These are phyloP conservation scores for Saturnispora halmiae DNA, from an alignment of 805 yeast species.

Conservation along the genomic window DNA sequence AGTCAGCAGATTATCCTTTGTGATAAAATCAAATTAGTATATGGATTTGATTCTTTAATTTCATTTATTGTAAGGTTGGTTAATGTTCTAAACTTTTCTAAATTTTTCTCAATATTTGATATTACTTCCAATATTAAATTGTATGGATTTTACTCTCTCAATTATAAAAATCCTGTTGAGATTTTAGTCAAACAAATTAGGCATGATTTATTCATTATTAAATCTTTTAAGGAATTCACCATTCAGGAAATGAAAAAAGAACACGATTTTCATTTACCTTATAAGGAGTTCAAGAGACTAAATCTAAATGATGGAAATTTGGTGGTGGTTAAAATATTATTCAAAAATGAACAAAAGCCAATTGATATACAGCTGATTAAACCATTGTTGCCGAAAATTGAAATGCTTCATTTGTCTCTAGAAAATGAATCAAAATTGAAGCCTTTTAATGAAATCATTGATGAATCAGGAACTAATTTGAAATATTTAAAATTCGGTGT, in stretches of 20 bases:
- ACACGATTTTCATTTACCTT: conserved; percentile 28
- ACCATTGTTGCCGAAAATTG: conserved; percentile 21
- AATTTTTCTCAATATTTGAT: conserved; percentile 25
- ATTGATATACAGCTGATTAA: conserved; percentile 23
- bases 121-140: conserved; percentile 26
- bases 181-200: conserved; percentile 26
- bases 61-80: conserved; percentile 20
- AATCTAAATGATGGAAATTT: conserved; percentile 24
- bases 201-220: conserved; percentile 24
- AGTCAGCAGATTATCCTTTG: conserved; percentile 18
- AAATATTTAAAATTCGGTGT: conserved; percentile 26
- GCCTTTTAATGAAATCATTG: conserved; percentile 25
- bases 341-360: conserved; percentile 26
- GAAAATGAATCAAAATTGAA: conserved; percentile 24
- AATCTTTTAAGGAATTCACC: conserved; percentile 26
- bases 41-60: conserved; percentile 20
- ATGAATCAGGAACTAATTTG: conserved; percentile 17
- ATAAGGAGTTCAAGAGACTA: conserved; percentile 25
- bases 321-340: conserved; percentile 25
- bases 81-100: conserved; percentile 19
- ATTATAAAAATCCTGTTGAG: conserved; percentile 24
- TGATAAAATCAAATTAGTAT: conserved; percentile 24
- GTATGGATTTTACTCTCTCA: conserved; percentile 25
- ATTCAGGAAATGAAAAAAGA: conserved; percentile 26
- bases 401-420: conserved; percentile 23